Conservation (phyloP, 2,329 filamentous ascomycete genomes). For the Aureobasidium sp. region DNA sequence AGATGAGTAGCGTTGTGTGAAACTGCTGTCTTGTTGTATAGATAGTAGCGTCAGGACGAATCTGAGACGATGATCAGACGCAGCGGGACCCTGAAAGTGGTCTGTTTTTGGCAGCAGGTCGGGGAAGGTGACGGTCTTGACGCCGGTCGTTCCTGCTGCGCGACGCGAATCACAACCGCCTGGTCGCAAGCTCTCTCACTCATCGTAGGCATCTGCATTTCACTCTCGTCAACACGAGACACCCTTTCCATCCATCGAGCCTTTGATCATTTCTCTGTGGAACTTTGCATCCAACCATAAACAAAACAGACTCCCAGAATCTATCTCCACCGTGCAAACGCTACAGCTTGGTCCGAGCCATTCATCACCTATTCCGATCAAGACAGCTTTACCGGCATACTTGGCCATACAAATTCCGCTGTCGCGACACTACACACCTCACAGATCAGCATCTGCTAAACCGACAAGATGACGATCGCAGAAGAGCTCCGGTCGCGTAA, state of each 20-base stretch:
- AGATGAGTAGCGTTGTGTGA: not conserved
- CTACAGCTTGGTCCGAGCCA: conserved; percentile 4
- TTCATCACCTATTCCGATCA: not conserved
- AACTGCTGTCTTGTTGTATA: not conserved
- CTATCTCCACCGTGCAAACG: not conserved
- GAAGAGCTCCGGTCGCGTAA: conserved; percentile 60
- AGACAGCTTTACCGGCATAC: conserved; percentile 10
- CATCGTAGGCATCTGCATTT: conserved; percentile 1
- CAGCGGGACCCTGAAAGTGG: conserved; percentile 4
- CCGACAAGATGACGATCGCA: conserved; percentile 47
- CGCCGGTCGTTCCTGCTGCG: conserved; percentile 12
- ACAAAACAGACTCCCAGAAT: not conserved
- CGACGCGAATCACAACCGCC: not conserved
- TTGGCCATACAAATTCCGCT: not conserved
- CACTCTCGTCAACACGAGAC: not conserved
- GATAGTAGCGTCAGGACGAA: not conserved
- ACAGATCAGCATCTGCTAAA: not conserved
- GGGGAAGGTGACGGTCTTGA: conserved; percentile 7
- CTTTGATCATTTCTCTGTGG: not conserved
- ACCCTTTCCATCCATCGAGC: not conserved
- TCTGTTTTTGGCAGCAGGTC: conserved; percentile 5
- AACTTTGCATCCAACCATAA: not conserved
- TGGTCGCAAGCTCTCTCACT: conserved; percentile 6
- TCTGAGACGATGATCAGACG: not conserved
- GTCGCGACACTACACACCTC: not conserved